Conservation (phyloP, 2,329 filamentous ascomycete genomes). For the Colletotrichum gigasporum region DNA sequence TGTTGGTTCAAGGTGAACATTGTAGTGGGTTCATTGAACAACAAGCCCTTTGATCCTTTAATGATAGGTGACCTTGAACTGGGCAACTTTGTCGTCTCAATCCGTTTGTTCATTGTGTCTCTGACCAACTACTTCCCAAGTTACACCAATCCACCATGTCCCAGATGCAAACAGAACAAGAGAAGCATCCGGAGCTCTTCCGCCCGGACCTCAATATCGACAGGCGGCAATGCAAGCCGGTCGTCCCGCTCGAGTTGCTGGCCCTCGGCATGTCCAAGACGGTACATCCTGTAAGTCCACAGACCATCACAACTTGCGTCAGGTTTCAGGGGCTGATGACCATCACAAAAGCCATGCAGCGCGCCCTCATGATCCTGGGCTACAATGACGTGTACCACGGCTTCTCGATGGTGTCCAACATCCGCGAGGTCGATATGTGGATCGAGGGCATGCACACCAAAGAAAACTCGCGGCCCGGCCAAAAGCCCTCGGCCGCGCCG, state of each 20-base stretch:
- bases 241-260: constrained; percentile 31
- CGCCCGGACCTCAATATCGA: constrained; percentile 30
- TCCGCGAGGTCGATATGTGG: constrained; percentile 17
- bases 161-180: constrained; percentile 33
- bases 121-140: neutral
- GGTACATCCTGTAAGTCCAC: constrained; percentile 31
- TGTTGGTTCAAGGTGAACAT: too few relatives aligned
- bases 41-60: too few relatives aligned
- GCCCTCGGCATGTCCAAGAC: constrained; percentile 32
- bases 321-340: neutral
- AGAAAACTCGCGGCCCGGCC: constrained; percentile 33
- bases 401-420: constrained; percentile 31
- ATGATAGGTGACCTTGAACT: too few relatives aligned
- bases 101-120: neutral
- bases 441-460: constrained; percentile 34
- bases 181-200: constrained; percentile 34
- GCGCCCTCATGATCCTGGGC: constrained; percentile 41
- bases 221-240: constrained; percentile 25
- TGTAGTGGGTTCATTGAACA: too few relatives aligned
- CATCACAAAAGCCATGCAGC: constrained; percentile 31
- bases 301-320: constrained; percentile 37
- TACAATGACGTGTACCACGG: constrained; percentile 45
- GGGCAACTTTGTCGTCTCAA: too few relatives aligned
- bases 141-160: neutral
- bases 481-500: constrained; percentile 31